Conservation (phyloP, 148 eudicot genomes). For the Rhododendron ferrugineum region DNA sequence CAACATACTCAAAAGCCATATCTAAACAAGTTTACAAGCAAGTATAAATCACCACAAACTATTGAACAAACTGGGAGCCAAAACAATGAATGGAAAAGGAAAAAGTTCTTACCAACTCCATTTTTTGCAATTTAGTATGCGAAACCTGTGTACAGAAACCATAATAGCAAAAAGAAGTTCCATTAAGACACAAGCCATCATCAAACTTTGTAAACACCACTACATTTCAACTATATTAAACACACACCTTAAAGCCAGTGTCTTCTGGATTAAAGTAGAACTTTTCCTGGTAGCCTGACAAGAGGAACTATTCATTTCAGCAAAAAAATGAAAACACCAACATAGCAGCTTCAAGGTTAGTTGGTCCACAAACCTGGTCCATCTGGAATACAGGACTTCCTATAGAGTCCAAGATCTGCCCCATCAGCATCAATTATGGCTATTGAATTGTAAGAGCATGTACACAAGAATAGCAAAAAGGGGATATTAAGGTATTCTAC, state of each 20-base stretch:
- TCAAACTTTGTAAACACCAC: background rate
- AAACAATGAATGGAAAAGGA: background rate
- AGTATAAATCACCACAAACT: background rate
- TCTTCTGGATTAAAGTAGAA: slow-evolving; percentile 93
- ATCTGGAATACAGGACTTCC: slow-evolving; percentile 95
- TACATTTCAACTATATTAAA: background rate
- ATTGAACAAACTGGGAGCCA: background rate
- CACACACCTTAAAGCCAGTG: slow-evolving; percentile 89
- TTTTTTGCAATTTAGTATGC: slow-evolving; percentile 83
- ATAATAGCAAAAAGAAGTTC: slow-evolving; percentile 17
- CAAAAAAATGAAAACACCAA: background rate
- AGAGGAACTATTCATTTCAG: background rate
- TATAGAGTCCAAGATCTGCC: slow-evolving; percentile 84
- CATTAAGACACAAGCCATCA: background rate
- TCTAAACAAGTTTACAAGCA: background rate
- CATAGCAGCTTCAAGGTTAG: background rate
- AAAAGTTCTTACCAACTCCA: slow-evolving; percentile 78
- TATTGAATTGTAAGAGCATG: slow-evolving; percentile 42
- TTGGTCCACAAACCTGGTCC: slow-evolving; percentile 67
- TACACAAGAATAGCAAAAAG: too few relatives aligned
- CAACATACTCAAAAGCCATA: background rate
- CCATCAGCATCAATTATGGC: slow-evolving; percentile 98
- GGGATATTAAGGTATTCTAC: too few relatives aligned
- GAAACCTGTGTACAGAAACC: slow-evolving; percentile 61
- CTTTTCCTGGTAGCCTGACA: slow-evolving; percentile 90